Evolutionary conservation across 805 yeast species (phyloP).

Genomic region (Wickerhamomyces strasburgensis): DNA sequence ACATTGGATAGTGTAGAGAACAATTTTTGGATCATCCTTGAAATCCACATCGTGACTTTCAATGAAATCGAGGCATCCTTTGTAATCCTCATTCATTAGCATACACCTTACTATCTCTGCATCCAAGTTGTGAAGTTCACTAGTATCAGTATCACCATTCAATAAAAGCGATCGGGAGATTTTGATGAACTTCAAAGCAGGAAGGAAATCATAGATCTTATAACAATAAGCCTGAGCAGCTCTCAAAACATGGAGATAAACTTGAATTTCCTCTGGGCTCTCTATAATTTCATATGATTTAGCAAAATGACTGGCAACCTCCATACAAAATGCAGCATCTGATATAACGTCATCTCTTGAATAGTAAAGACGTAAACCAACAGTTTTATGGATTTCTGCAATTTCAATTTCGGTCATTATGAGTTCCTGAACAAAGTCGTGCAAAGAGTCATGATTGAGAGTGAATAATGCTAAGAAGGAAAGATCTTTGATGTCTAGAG

Average conservation of each 20-base stretch:
- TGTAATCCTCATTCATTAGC: slow-evolving; percentile 26
- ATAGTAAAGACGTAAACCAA: slow-evolving; percentile 37
- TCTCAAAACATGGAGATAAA: slow-evolving; percentile 35
- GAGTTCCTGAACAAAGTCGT: slow-evolving; percentile 26
- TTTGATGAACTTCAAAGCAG: slow-evolving; percentile 37
- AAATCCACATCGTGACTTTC: slow-evolving; percentile 28
- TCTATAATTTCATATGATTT: slow-evolving; percentile 11
- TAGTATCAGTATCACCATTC: neutral
- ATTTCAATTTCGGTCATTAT: slow-evolving; percentile 26
- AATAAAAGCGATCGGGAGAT: slow-evolving; percentile 28
- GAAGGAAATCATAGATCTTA: slow-evolving; percentile 36
- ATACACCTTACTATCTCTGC: slow-evolving; percentile 20
- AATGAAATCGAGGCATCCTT: slow-evolving; percentile 33
- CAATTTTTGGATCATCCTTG: slow-evolving; percentile 29
- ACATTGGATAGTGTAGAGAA: slow-evolving; percentile 32
- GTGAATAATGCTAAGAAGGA: slow-evolving; percentile 33
- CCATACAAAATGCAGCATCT: slow-evolving; percentile 8
- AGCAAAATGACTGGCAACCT: slow-evolving; percentile 17
- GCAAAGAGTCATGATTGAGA: slow-evolving; percentile 39
- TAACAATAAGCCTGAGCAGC: slow-evolving; percentile 42
- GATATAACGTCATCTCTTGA: slow-evolving; percentile 1
- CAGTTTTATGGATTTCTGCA: slow-evolving; percentile 30
- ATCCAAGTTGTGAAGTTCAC: neutral
- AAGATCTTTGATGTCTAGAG: slow-evolving; percentile 30
- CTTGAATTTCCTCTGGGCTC: slow-evolving; percentile 30